Percentiles rank a stretch among this genome's conserved stretches.
These are phyloP conservation scores for Penicillium maclennaniae DNA, from an alignment of 495 filamentous ascomycete species.

Conservation along the genomic window DNA sequence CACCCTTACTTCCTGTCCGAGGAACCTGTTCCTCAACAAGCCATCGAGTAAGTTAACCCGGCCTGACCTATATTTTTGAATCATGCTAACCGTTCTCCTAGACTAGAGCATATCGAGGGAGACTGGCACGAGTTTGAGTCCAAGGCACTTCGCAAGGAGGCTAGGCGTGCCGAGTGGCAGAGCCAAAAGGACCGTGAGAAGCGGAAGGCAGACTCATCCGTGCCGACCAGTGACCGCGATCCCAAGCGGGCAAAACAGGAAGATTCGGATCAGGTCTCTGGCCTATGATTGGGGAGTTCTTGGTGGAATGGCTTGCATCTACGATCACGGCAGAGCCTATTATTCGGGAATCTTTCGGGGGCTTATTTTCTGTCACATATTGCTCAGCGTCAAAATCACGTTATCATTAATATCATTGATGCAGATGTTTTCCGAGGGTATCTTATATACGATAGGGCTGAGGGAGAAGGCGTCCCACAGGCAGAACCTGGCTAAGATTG, in stretches of 20 bases:
- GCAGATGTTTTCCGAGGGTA: not conserved
- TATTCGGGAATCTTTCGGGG: constrained; percentile 8
- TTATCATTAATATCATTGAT: not conserved
- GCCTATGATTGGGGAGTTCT: not conserved
- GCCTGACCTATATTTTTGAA: not conserved
- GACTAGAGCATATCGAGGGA: constrained; percentile 77
- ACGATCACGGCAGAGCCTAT: constrained; percentile 6
- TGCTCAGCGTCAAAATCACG: constrained; percentile 4
- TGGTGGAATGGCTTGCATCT: constrained; percentile 20
- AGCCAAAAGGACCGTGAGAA: constrained; percentile 53
- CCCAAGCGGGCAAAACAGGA: constrained; percentile 35
- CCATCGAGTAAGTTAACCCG: constrained; percentile 68
- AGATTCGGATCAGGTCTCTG: constrained; percentile 4
- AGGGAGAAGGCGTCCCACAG: too few species aligned
- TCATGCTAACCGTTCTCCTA: constrained; percentile 32
- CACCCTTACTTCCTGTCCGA: constrained; percentile 88
- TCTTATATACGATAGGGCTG: not conserved
- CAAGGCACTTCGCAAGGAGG: constrained; percentile 88
- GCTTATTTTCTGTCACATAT: constrained; percentile 20
- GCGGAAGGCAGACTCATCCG: constrained; percentile 35
- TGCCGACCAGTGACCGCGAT: constrained; percentile 35
- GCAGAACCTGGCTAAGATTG: too few species aligned
- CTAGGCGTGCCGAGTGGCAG: constrained; percentile 54
- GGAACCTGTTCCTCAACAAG: constrained; percentile 72
- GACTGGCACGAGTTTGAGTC: constrained; percentile 99